phyloP scores from a whole-genome alignment of 768 basidiomycete species.

The Xanthoconium stramineum region DNA sequence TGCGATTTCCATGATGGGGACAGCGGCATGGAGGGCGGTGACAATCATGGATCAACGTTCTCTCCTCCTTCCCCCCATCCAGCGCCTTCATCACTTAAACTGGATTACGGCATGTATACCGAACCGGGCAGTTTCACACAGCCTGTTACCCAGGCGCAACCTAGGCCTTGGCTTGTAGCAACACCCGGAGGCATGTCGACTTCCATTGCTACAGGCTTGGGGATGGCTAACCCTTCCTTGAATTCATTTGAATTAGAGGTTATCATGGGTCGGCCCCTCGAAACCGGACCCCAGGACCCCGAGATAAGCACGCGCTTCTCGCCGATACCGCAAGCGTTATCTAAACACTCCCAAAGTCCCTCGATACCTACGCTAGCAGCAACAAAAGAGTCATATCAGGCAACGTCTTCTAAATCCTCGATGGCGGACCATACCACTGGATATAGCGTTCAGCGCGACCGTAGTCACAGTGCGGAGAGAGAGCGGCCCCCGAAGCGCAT shows the following conservation, averaged over 20 bases:
- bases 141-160: slow-evolving; percentile 1
- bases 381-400: slow-evolving; percentile 12
- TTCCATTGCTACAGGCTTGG: slow-evolving; percentile 7
- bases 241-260: neutral
- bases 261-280: neutral
- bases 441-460: slow-evolving; percentile 7
- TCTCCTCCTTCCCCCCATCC: slow-evolving; percentile 22
- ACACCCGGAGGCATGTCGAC: neutral
- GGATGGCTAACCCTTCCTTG: neutral
- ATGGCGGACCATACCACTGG: slow-evolving; percentile 1
- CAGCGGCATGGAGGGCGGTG: slow-evolving; percentile 18
- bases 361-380: slow-evolving; percentile 1
- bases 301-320: slow-evolving; percentile 17
- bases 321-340: slow-evolving; percentile 3
- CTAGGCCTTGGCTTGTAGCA: slow-evolving; percentile 11
- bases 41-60: slow-evolving; percentile 23
- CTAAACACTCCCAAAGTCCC: neutral
- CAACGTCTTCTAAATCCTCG: slow-evolving; percentile 3
- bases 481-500: slow-evolving; percentile 30
- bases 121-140: slow-evolving; percentile 14
- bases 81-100: slow-evolving; percentile 6
- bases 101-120: slow-evolving; percentile 17
- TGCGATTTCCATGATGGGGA: slow-evolving; percentile 12
- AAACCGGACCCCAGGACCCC: slow-evolving; percentile 11
- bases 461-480: slow-evolving; percentile 21